Percentiles rank a stretch among this genome's conserved stretches.
Conservation (phyloP, 177 flowering plant genomes). For the Vitis hybrid region DNA sequence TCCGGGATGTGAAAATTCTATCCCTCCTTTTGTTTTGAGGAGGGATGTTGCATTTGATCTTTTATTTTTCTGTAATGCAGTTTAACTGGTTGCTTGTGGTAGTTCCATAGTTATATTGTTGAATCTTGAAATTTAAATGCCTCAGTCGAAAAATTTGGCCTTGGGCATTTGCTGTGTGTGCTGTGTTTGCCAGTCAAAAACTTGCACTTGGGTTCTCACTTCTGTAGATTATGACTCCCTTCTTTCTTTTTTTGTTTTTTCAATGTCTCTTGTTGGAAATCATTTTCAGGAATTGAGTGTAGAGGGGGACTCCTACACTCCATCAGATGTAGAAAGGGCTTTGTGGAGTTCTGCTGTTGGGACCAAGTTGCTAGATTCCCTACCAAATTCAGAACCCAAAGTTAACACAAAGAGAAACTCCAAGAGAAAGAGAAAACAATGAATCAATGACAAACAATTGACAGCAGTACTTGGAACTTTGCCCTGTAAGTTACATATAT, state of each 20-base stretch:
- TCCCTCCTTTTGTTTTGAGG: too few species aligned
- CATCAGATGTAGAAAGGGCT: slow-evolving; percentile 87
- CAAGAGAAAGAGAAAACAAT: slow-evolving; percentile 61
- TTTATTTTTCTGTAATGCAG: too few species aligned
- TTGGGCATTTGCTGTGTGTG: too few species aligned
- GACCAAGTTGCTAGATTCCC: slow-evolving; percentile 30
- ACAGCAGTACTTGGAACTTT: background rate
- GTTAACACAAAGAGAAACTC: slow-evolving; percentile 24
- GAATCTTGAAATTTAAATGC: too few species aligned
- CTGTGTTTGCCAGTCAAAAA: too few species aligned
- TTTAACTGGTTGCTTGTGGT: too few species aligned
- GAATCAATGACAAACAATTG: background rate
- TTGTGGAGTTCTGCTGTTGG: slow-evolving; percentile 74
- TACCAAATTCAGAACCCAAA: slow-evolving; percentile 22
- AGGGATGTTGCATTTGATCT: too few species aligned
- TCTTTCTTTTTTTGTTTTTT: background rate
- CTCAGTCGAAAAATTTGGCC: too few species aligned
- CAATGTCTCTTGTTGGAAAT: background rate
- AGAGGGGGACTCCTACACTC: slow-evolving; percentile 50
- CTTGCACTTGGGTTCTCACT: too few species aligned
- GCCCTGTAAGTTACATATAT: background rate
- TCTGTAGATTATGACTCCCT: too few species aligned
- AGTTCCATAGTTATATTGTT: too few species aligned
- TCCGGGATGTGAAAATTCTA: too few species aligned
- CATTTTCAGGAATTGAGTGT: slow-evolving; percentile 59